Evolutionary conservation across 768 basidiomycete species (phyloP).

Genomic region (Termitomyces sp.): DNA sequence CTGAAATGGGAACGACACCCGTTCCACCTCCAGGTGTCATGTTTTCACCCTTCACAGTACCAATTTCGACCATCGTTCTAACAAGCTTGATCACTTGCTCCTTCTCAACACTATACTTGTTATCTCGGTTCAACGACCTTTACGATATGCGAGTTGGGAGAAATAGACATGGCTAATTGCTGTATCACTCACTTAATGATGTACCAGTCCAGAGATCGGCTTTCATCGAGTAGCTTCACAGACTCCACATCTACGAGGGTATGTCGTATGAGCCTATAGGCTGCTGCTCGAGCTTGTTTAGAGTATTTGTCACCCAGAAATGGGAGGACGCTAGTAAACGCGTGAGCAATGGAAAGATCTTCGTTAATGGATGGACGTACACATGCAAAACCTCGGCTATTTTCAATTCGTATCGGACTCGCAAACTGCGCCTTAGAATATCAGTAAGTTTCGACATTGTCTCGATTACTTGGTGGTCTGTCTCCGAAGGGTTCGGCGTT

Average conservation of each 20-base stretch:
- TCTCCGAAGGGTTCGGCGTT: slow-evolving; percentile 33
- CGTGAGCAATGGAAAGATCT: slow-evolving; percentile 1
- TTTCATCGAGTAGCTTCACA: slow-evolving; percentile 54
- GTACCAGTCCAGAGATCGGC: slow-evolving; percentile 78
- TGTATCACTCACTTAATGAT: slow-evolving; percentile 67
- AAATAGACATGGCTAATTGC: not conserved
- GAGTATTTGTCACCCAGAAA: slow-evolving; percentile 72
- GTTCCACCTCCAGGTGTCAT: slow-evolving; percentile 32
- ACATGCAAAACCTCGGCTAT: slow-evolving; percentile 65
- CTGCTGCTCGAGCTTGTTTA: slow-evolving; percentile 71
- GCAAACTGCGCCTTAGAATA: slow-evolving; percentile 63
- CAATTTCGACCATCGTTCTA: slow-evolving; percentile 74
- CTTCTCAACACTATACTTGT: slow-evolving; percentile 77
- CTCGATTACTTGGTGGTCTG: slow-evolving; percentile 54
- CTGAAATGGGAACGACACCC: slow-evolving; percentile 57
- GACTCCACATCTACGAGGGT: slow-evolving; percentile 68
- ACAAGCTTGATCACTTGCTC: slow-evolving; percentile 92
- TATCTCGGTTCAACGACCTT: slow-evolving; percentile 83
- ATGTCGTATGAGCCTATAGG: slow-evolving; percentile 82
- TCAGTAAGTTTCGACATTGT: slow-evolving; percentile 60
- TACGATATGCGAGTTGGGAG: slow-evolving; percentile 3
- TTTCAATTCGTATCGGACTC: slow-evolving; percentile 73
- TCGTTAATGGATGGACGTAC: slow-evolving; percentile 39
- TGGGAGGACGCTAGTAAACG: slow-evolving; percentile 61
- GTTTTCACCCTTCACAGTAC: slow-evolving; percentile 50